Evolutionary conservation across 192 early-diverging fungal genomes (phyloP).

Genomic region (Linnemannia hyalina): DNA sequence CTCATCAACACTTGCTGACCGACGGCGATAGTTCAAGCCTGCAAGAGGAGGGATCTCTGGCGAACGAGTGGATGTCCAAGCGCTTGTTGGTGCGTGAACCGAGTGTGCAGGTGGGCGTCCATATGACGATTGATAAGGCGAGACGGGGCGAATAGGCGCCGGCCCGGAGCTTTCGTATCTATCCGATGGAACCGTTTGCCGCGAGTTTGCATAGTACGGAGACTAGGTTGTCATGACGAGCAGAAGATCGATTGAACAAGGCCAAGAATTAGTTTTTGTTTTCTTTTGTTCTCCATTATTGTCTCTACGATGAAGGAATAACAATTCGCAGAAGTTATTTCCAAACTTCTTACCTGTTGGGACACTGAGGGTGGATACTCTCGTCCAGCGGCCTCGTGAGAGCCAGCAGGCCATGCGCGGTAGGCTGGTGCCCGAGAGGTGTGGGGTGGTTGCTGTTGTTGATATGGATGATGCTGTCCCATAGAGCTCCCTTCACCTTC

Average conservation of each 20-base stretch:
- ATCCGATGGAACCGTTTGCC: slow-evolving; percentile 19
- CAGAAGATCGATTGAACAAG: not conserved
- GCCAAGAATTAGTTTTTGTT: not conserved
- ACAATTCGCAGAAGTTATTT: not conserved
- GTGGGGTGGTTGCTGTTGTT: slow-evolving; percentile 23
- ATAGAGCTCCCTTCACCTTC: slow-evolving; percentile 22
- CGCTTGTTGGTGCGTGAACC: slow-evolving; percentile 4
- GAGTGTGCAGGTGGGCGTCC: slow-evolving; percentile 8
- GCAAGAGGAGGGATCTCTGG: slow-evolving; percentile 26
- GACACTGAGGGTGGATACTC: slow-evolving; percentile 33
- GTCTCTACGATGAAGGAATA: not conserved
- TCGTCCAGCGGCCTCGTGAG: slow-evolving; percentile 19
- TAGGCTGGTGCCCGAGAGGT: slow-evolving; percentile 20
- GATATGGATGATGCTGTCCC: slow-evolving; percentile 31
- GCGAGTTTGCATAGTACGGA: slow-evolving; percentile 17
- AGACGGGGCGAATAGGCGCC: slow-evolving; percentile 10
- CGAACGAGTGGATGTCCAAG: slow-evolving; percentile 33
- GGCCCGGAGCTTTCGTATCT: slow-evolving; percentile 23
- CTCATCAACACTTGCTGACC: slow-evolving; percentile 47
- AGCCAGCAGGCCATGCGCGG: slow-evolving; percentile 25
- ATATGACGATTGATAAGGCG: slow-evolving; percentile 29
- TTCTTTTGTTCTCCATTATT: not conserved
- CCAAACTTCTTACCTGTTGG: slow-evolving; percentile 18
- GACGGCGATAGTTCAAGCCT: slow-evolving; percentile 25
- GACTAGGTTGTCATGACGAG: not conserved